Conservation (phyloP, 2,329 filamentous ascomycete species). For the Fusarium cicatricum region DNA sequence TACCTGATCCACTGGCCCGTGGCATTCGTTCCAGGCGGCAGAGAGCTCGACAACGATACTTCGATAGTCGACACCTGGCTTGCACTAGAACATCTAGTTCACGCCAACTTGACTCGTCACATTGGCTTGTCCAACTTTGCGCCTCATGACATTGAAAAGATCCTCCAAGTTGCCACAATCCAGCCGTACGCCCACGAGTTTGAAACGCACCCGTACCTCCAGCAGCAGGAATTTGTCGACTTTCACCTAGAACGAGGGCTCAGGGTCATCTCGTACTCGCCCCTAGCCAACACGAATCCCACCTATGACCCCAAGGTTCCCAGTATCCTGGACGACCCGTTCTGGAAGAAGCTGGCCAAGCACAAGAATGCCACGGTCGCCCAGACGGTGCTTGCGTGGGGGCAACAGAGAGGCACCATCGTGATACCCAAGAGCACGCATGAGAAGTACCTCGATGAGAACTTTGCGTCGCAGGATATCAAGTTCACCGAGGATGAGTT, state of each 20-base stretch:
- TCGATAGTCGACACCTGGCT: conserved; percentile 44
- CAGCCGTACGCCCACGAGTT: conserved; percentile 42
- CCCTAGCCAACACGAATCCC: conserved; percentile 36
- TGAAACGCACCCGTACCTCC: conserved; percentile 70
- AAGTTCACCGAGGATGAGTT: conserved; percentile 44
- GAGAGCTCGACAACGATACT: conserved; percentile 27
- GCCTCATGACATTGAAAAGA: conserved; percentile 56
- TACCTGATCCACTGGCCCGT: conserved; percentile 44
- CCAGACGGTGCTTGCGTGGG: conserved; percentile 36
- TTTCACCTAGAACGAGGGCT: conserved; percentile 43
- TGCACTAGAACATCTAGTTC: conserved; percentile 42
- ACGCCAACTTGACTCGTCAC: conserved; percentile 29
- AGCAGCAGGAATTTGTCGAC: conserved; percentile 40
- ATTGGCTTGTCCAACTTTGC: conserved; percentile 67
- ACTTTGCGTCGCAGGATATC: conserved; percentile 26
- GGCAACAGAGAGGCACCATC: conserved; percentile 29
- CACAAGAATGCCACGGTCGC: conserved; percentile 35
- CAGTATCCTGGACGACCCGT: conserved; percentile 26
- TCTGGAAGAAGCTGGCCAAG: conserved; percentile 27
- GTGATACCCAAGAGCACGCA: conserved; percentile 36
- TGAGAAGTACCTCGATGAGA: conserved; percentile 32
- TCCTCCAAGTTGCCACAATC: conserved; percentile 48
- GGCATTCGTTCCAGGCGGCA: conserved; percentile 35
- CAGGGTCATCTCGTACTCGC: conserved; percentile 35
- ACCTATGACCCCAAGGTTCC: conserved; percentile 33